phyloP scores from a whole-genome alignment of 2,329 filamentous ascomycete species.

The Ceratocystis eucalypticola region DNA sequence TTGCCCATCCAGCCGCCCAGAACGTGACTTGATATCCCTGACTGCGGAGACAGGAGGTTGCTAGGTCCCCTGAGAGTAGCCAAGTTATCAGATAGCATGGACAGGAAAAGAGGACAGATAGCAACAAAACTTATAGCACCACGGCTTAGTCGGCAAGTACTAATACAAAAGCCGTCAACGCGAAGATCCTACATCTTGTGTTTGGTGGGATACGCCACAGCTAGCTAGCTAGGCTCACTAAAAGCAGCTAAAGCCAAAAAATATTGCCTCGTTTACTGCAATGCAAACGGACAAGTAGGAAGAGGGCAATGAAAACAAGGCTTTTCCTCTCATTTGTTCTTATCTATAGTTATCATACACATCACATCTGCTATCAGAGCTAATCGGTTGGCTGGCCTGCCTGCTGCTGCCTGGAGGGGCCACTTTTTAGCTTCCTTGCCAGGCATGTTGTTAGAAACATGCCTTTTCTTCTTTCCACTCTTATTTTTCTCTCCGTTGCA shows the following conservation, averaged over 20 bases:
- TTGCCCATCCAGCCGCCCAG: neutral
- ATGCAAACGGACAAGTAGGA: conserved; percentile 2
- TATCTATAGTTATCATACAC: neutral
- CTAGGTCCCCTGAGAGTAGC: conserved; percentile 8
- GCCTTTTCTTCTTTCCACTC: neutral
- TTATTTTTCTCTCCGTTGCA: neutral
- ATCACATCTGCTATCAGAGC: neutral
- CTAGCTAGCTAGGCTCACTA: neutral
- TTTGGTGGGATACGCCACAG: conserved; percentile 11
- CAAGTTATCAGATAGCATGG: too few relatives aligned
- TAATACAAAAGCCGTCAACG: neutral
- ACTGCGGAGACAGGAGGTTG: neutral
- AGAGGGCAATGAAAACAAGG: neutral
- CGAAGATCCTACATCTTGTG: neutral
- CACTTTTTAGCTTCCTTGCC: neutral
- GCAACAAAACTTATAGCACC: neutral
- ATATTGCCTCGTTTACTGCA: neutral
- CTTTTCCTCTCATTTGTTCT: conserved; percentile 7
- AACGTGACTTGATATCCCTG: neutral
- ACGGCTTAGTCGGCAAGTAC: neutral
- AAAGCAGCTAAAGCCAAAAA: neutral
- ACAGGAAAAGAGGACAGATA: neutral
- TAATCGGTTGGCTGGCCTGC: neutral
- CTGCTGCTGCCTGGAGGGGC: neutral
- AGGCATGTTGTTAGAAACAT: neutral